These are phyloP conservation scores for Saccharomycopsis fibuligera DNA, from an alignment of 805 yeast species.

Conservation along the genomic window DNA sequence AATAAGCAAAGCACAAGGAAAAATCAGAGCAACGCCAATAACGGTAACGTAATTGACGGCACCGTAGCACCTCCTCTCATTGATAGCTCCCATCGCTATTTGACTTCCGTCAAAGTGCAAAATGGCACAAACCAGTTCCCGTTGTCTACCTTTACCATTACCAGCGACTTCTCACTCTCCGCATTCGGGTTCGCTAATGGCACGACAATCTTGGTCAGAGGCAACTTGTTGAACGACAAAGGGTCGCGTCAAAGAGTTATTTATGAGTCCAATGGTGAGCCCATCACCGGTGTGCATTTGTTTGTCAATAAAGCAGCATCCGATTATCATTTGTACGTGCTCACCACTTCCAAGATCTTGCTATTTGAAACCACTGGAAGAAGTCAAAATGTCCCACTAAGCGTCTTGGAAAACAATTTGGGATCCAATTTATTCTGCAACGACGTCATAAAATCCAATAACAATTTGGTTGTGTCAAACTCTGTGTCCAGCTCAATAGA, in stretches of 20 bases:
- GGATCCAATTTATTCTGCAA: constrained; percentile 49
- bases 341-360: constrained; percentile 68
- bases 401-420: constrained; percentile 36
- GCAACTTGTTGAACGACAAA: constrained; percentile 81
- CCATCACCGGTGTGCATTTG: constrained; percentile 72
- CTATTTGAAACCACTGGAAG: constrained; percentile 74
- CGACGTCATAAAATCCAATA: constrained; percentile 29
- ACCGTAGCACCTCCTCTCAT: constrained; percentile 29
- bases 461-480: constrained; percentile 14
- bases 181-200: constrained; percentile 86
- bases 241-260: constrained; percentile 84
- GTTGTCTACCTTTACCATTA: constrained; percentile 47
- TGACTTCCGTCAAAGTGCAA: constrained; percentile 51
- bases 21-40: constrained; percentile 25
- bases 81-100: constrained; percentile 38
- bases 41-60: constrained; percentile 7
- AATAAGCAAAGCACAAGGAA: constrained; percentile 26
- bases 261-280: constrained; percentile 62
- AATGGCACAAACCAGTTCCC: constrained; percentile 79
- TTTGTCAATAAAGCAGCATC: constrained; percentile 24
- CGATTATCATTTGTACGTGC: constrained; percentile 46
- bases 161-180: constrained; percentile 51
- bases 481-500: constrained; percentile 13
- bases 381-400: constrained; percentile 57
- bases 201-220: constrained; percentile 70